Evolutionary conservation across 2,329 filamentous ascomycete genomes (phyloP).

Genomic region (Xylariomycetidae sp.): DNA sequence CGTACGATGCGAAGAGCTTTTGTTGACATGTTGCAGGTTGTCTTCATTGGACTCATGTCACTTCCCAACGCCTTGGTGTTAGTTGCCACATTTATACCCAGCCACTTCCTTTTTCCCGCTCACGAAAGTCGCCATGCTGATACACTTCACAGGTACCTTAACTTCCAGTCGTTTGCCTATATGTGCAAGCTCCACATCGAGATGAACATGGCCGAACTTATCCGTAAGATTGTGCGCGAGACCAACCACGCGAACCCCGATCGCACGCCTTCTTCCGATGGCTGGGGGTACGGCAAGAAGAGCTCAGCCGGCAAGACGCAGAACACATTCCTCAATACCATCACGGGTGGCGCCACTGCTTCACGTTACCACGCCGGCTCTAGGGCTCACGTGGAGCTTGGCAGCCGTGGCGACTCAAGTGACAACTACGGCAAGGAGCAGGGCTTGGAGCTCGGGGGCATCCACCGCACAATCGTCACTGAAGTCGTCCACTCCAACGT

Average conservation of each 20-base stretch:
- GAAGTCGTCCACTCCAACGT: neutral
- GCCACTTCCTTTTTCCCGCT: neutral
- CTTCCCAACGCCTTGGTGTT: constrained; percentile 39
- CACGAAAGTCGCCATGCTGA: neutral
- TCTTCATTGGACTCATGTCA: constrained; percentile 38
- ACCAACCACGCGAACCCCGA: neutral
- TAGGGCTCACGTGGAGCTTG: neutral
- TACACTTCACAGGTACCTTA: constrained; percentile 21
- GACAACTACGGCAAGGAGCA: neutral
- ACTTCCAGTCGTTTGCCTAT: constrained; percentile 37
- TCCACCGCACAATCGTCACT: constrained; percentile 1
- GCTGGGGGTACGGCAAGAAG: neutral
- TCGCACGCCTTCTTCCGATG: neutral
- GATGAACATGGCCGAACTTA: constrained; percentile 45
- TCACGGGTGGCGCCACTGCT: neutral
- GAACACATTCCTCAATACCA: neutral
- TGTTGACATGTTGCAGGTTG: constrained; percentile 13
- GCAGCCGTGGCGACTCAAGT: neutral
- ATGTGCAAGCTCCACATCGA: constrained; percentile 44
- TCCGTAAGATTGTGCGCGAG: constrained; percentile 30
- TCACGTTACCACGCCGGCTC: neutral
- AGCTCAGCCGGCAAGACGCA: neutral
- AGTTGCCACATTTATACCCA: neutral
- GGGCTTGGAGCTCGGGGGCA: neutral
- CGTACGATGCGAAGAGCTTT: neutral